A percentile compares a stretch with the other conserved stretches of the same genome.
Conservation (phyloP, 257 asterid genomes). For the Linaria vulgaris region DNA sequence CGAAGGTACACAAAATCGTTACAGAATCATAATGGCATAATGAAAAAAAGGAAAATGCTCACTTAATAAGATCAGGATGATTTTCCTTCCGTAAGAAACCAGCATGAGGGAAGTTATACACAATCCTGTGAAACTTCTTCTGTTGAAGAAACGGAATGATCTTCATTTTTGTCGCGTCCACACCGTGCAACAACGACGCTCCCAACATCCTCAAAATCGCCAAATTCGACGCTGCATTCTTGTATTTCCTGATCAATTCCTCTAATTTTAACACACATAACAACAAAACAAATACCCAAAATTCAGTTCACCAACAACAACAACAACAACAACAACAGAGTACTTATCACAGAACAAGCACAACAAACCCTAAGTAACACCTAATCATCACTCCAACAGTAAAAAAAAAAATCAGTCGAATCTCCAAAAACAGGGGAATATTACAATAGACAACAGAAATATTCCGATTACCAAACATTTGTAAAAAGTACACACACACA, state of each 20-base stretch:
- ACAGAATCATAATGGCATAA: too few species aligned
- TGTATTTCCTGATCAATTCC: constrained; percentile 46
- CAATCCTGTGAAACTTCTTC: constrained; percentile 51
- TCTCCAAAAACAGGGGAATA: not conserved
- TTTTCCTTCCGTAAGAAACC: constrained; percentile 57
- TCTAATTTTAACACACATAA: constrained; percentile 32
- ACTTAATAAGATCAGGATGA: constrained; percentile 27
- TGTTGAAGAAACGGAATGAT: constrained; percentile 23
- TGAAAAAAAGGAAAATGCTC: constrained; percentile 23
- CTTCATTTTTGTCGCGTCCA: constrained; percentile 55
- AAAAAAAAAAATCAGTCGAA: not conserved
- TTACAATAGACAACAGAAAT: too few species aligned
- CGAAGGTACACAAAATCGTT: too few species aligned
- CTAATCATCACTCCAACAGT: too few species aligned
- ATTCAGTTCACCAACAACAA: not conserved
- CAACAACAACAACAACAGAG: not conserved
- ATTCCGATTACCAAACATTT: too few species aligned
- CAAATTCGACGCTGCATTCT: constrained; percentile 43
- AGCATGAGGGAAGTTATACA: constrained; percentile 77
- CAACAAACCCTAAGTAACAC: too few species aligned
- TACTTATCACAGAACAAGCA: not conserved
- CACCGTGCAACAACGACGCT: constrained; percentile 44
- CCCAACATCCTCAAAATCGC: constrained; percentile 35
- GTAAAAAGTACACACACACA: not conserved
- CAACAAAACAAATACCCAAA: not conserved